Base-by-base conservation (phyloP, 2,329 filamentous ascomycete genomes). In the Pyrenochaeta sp. region DNA sequence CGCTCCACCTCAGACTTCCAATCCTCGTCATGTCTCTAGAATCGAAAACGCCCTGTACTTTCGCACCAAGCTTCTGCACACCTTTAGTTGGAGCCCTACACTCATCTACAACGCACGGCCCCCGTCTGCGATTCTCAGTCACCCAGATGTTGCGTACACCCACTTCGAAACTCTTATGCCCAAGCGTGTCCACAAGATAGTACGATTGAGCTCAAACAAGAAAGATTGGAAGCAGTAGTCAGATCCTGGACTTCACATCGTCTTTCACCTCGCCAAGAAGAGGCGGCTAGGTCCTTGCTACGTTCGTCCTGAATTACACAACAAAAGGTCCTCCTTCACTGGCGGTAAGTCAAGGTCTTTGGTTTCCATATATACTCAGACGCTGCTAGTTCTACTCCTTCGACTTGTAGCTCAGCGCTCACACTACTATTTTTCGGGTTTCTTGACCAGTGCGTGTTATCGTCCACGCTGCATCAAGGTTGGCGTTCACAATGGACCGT, bases 401-500 rank as follows among this genome's bases (percentile, higher is more conserved):
- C 14, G n/a, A 18, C 29, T 15, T 15, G 20, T 12, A 14, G 11
- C 35, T 23, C 10, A 15, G 30, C 31, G 15, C 32, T 36, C 35
- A 18, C n/a, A 10, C 15, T 18, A 37, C 35, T 21, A 17, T 17
- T 20, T n/a, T 2, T n/a, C 36, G 14, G 11, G 21, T 23, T n/a
- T 37, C 41, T 20, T 14, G 15, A 23, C 15, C 23, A 21, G 31
- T 5, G 20, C 2, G 11, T 6, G 2, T 18, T 2, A 29, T 31
- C 33, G 29, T 39, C 7, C 14, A 42, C n/a, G 17, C 10, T 20
- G 30, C 12, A 30, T 21, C 12, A n/a, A 42, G 27, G 56, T 12
- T 49, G 11, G 10, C 6, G 2, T 14, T 20, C 7, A 21, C 36
- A 2, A 67, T 67, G 64, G 49, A 35, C 39, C 47, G 6, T 6